These are phyloP conservation scores for Phenoliferia sp. DNA, from an alignment of 1,284 basidiomycete species.

Conservation along the genomic window DNA sequence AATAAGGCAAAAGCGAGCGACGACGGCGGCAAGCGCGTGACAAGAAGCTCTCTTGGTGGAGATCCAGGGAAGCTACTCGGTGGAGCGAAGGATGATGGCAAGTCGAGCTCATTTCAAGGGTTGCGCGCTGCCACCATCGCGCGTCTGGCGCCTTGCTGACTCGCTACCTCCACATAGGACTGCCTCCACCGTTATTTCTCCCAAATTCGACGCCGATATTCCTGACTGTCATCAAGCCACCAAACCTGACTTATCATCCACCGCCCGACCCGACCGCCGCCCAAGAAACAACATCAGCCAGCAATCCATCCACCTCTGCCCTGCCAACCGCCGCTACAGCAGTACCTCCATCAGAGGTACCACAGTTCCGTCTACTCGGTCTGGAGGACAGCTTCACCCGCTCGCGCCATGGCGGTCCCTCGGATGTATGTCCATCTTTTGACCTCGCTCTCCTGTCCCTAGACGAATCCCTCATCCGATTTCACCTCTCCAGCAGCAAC, in stretches of 20 bases:
- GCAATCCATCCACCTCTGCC: no score
- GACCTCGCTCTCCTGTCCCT: neutral
- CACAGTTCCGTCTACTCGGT: neutral
- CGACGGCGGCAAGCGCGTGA: slow-evolving; percentile 13
- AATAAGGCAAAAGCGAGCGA: neutral
- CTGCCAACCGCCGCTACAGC: no score
- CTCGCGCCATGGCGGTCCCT: neutral
- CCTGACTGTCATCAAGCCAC: slow-evolving; percentile 5
- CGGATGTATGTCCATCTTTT: neutral
- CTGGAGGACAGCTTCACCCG: neutral
- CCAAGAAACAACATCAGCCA: neutral
- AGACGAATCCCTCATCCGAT: neutral
- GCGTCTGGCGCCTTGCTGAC: neutral
- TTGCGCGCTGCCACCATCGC: neutral
- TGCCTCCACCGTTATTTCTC: neutral
- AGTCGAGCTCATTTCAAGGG: neutral
- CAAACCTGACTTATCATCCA: neutral
- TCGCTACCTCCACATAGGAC: neutral
- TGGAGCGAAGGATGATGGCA: slow-evolving; percentile 12
- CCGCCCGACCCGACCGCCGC: neutral
- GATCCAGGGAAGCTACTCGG: neutral
- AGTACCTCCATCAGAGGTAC: no score
- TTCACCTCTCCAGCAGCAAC: neutral
- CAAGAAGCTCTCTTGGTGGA: slow-evolving; percentile 11
- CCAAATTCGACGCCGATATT: slow-evolving; percentile 18